phyloP scores from a whole-genome alignment of 176 grass and related monocot genomes.

The Lolium multiflorum region DNA sequence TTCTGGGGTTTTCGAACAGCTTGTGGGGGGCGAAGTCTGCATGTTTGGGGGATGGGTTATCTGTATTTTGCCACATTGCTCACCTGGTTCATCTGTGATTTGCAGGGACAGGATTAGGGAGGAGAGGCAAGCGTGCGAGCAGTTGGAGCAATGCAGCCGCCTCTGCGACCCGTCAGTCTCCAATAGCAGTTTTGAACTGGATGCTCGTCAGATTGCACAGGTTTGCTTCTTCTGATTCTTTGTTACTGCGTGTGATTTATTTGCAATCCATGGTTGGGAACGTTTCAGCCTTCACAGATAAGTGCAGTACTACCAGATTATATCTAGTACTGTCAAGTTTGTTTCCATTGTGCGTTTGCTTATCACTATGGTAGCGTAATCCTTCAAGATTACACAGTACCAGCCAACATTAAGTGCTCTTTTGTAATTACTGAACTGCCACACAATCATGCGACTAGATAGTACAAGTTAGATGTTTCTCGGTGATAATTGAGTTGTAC shows the following conservation, averaged over 20 bases:
- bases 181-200: conserved; percentile 57
- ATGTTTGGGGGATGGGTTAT: neutral
- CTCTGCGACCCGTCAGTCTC: conserved; percentile 61
- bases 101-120: conserved; percentile 63
- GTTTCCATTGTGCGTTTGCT: conserved; percentile 39
- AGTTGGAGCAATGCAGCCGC: conserved; percentile 60
- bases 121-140: conserved; percentile 64
- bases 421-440: neutral
- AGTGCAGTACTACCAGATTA: conserved; percentile 2
- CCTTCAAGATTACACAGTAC: neutral
- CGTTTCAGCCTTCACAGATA: conserved; percentile 19
- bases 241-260: neutral
- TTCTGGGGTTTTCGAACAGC: conserved; percentile 10
- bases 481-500: neutral
- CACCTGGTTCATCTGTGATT: conserved; percentile 40
- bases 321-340: neutral
- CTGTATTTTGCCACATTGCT: neutral
- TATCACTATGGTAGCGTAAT: neutral
- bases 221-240: conserved; percentile 41
- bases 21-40: neutral
- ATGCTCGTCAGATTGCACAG: conserved; percentile 64
- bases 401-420: neutral
- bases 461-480: neutral
- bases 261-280: conserved; percentile 25
- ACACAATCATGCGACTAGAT: neutral